phyloP scores from a whole-genome alignment of 75 land plant species.

The Cryptomeria japonica region DNA sequence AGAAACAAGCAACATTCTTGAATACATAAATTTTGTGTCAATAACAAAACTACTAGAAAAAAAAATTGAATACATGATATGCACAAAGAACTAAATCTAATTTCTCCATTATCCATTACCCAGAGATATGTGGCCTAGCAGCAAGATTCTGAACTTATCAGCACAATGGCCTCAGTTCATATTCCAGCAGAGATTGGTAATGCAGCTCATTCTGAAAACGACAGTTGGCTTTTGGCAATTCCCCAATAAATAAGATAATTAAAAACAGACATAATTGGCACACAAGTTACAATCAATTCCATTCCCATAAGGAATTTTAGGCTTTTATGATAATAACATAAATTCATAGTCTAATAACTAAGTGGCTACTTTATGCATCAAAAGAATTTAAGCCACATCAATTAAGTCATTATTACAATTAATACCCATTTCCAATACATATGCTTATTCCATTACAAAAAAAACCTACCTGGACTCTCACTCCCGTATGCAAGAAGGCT shows the following conservation, averaged over 20 bases:
- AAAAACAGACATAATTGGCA: background rate
- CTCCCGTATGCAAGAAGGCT: constrained; percentile 18
- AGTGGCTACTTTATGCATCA: background rate
- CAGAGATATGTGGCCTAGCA: no score
- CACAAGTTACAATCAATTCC: background rate
- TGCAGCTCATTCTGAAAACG: background rate
- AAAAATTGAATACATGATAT: background rate
- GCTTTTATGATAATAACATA: background rate
- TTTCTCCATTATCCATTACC: background rate
- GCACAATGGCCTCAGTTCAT: background rate
- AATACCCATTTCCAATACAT: background rate
- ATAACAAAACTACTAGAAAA: background rate
- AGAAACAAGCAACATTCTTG: background rate
- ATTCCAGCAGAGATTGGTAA: background rate
- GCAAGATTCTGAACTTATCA: no score
- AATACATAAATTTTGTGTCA: background rate
- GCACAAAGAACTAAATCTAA: background rate
- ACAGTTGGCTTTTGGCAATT: background rate
- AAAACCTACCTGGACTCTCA: constrained; percentile 39
- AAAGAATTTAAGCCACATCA: background rate
- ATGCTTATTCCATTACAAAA: background rate
- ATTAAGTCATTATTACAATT: background rate
- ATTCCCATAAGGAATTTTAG: background rate
- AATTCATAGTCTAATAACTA: background rate
- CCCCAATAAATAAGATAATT: background rate